phyloP scores from a whole-genome alignment of 2,329 filamentous ascomycete genomes.

The Paecilomyces sp. region DNA sequence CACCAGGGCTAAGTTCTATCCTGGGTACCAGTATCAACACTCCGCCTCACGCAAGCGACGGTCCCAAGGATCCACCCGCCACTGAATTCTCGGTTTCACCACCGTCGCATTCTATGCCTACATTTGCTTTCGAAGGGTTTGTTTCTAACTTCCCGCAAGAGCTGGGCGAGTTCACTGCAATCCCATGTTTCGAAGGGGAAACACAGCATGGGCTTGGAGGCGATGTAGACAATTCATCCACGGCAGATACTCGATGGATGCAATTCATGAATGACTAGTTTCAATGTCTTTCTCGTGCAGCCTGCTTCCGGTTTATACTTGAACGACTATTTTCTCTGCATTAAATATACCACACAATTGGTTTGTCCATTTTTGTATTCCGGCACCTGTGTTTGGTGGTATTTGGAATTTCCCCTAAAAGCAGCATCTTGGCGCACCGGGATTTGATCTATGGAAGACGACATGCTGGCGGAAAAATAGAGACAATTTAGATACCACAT shows the following conservation, averaged over 20 bases:
- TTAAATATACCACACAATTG: neutral
- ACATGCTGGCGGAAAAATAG: too few relatives aligned
- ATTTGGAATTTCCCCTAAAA: too few relatives aligned
- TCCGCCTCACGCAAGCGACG: constrained; percentile 10
- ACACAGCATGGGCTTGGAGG: constrained; percentile 13
- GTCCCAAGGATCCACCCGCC: constrained; percentile 13
- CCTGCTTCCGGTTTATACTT: too few relatives aligned
- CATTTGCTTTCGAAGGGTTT: constrained; percentile 32
- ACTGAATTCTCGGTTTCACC: constrained; percentile 21
- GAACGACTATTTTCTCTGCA: neutral
- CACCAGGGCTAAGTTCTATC: neutral
- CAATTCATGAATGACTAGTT: constrained; percentile 26
- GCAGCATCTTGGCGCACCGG: too few relatives aligned
- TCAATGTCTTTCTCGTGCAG: neutral
- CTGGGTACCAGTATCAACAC: constrained; percentile 1
- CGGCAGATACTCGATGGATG: constrained; percentile 23
- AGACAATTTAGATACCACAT: too few relatives aligned
- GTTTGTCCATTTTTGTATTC: neutral
- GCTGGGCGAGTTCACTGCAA: constrained; percentile 32
- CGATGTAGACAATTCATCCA: constrained; percentile 16
- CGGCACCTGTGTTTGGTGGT: too few relatives aligned
- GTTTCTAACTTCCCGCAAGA: constrained; percentile 35
- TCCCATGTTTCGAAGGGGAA: constrained; percentile 32
- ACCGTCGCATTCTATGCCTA: constrained; percentile 22
- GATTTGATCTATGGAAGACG: too few relatives aligned